Conservation (phyloP, 306 rosid species). For the Prunus mongolica region DNA sequence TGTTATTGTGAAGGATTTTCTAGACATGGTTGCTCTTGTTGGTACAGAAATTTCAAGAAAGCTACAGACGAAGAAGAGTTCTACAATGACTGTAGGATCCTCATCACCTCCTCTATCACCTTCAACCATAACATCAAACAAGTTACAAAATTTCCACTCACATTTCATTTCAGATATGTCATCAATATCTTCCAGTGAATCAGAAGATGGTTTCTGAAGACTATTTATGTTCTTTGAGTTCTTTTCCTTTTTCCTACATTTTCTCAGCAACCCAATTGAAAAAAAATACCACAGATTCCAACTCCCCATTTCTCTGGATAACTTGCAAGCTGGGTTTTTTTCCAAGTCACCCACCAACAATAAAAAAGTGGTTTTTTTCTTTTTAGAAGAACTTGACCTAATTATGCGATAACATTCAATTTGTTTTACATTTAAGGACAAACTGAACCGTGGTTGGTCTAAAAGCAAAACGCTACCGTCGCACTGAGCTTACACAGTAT, state of each 20-base stretch:
- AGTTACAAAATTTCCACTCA: conserved; percentile 43
- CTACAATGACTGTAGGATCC: conserved; percentile 14
- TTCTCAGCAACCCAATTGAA: not conserved
- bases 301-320: not conserved
- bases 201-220: conserved; percentile 55
- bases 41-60: conserved; percentile 41
- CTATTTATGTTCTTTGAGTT: not conserved
- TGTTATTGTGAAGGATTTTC: conserved; percentile 59
- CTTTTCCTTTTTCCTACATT: not conserved
- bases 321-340: too few relatives aligned
- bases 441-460: too few relatives aligned
- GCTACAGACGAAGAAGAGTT: conserved; percentile 41
- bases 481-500: too few relatives aligned
- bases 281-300: not conserved
- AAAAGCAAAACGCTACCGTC: too few relatives aligned
- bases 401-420: too few relatives aligned
- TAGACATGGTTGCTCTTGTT: conserved; percentile 58
- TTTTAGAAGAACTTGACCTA: too few relatives aligned
- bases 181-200: conserved; percentile 42
- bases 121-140: conserved; percentile 21
- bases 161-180: conserved; percentile 39
- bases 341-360: too few relatives aligned
- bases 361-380: too few relatives aligned
- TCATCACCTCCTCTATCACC: conserved; percentile 31
- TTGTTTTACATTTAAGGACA: too few relatives aligned